A percentile compares a stretch with the other conserved stretches of the same genome.
Conservation (phyloP, 257 asterid species). For the Ajuga chamaepitys region DNA sequence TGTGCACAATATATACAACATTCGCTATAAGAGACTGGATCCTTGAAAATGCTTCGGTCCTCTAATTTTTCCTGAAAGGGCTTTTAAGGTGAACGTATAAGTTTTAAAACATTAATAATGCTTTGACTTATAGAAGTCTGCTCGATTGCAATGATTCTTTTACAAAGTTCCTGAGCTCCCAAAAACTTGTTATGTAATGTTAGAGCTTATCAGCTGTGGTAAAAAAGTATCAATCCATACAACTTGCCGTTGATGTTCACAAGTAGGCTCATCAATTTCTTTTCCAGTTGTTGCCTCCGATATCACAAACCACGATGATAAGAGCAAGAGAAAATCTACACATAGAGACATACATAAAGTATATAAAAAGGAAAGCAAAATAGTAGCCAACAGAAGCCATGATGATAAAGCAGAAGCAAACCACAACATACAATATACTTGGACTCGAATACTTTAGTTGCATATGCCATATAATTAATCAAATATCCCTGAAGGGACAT, state of each 20-base stretch:
- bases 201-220: not conserved
- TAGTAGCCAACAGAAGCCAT: too few relatives aligned
- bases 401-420: too few relatives aligned
- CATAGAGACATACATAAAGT: too few relatives aligned
- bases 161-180: too few relatives aligned
- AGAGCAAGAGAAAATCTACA: not conserved
- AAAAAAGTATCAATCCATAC: constrained; percentile 30
- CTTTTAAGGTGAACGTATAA: not conserved
- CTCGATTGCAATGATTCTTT: too few relatives aligned
- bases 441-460: not conserved
- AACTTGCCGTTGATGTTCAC: too few relatives aligned
- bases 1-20: not conserved
- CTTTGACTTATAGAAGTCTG: not conserved
- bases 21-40: not conserved
- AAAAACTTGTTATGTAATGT: not conserved
- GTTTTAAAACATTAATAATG: not conserved
- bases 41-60: not conserved
- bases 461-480: not conserved
- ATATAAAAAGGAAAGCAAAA: too few relatives aligned
- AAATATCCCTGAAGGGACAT: not conserved
- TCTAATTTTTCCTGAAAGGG: not conserved
- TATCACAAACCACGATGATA: not conserved
- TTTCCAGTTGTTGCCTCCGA: too few relatives aligned
- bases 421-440: too few relatives aligned
- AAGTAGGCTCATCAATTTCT: too few relatives aligned